Percentiles rank a stretch among this genome's conserved stretches.
Conservation (phyloP, 2,329 filamentous ascomycete genomes). For the Trichoderma afroharzianum region DNA sequence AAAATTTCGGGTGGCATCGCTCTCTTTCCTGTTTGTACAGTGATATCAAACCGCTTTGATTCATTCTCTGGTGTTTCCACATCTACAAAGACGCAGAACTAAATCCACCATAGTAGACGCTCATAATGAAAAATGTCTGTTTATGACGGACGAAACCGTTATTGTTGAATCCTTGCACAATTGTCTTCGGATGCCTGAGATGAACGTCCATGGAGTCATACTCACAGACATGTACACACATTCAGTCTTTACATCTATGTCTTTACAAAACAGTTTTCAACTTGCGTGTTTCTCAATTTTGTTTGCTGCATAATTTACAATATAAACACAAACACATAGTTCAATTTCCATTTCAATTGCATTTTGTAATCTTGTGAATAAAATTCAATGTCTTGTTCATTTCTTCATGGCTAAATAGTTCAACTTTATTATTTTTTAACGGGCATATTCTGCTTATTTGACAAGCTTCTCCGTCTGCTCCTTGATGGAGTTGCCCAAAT, state of each 20-base stretch:
- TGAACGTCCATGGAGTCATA: neutral
- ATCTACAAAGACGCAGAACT: neutral
- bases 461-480: constrained; percentile 49
- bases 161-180: neutral
- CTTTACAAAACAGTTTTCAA: neutral
- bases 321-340: neutral
- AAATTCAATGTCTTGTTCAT: neutral
- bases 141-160: accelerated
- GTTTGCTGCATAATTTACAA: neutral
- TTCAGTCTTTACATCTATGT: no score
- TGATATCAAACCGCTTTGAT: neutral
- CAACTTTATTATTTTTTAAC: neutral
- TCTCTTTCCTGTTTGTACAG: neutral
- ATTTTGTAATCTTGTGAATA: neutral
- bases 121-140: neutral
- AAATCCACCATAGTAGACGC: neutral
- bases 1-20: neutral
- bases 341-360: neutral
- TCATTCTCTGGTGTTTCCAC: neutral
- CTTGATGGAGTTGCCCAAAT: constrained; percentile 51
- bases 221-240: neutral
- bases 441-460: constrained; percentile 14
- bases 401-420: neutral
- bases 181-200: neutral
- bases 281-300: neutral